These are phyloP conservation scores for Starmera stellimalicola DNA, from an alignment of 1,139 yeast species.

Conservation along the genomic window DNA sequence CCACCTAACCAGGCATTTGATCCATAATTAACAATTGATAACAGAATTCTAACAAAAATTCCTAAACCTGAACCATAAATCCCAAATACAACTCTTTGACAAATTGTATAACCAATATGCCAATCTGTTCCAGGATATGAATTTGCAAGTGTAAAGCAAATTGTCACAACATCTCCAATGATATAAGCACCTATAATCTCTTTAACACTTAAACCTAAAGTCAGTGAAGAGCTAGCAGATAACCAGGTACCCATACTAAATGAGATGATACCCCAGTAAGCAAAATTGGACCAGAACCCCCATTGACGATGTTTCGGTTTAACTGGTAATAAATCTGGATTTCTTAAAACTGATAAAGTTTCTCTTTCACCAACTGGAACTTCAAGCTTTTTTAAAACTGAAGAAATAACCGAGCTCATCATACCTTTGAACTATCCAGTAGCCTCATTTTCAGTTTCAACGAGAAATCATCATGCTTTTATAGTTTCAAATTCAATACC, in stretches of 20 bases:
- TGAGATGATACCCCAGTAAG: constrained; percentile 33
- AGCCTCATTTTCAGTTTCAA: too few relatives aligned
- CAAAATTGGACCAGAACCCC: constrained; percentile 32
- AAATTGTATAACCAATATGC: constrained; percentile 37
- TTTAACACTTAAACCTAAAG: constrained; percentile 30
- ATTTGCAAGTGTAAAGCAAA: constrained; percentile 29
- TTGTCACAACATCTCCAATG: constrained; percentile 33
- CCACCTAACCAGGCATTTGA: constrained; percentile 35
- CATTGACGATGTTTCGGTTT: constrained; percentile 25
- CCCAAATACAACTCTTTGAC: constrained; percentile 37
- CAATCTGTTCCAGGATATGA: constrained; percentile 35
- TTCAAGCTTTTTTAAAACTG: constrained; percentile 9
- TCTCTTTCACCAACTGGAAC: constrained; percentile 24
- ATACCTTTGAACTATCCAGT: too few relatives aligned
- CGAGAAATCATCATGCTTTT: too few relatives aligned
- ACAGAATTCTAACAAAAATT: constrained; percentile 30
- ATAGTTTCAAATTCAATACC: too few relatives aligned
- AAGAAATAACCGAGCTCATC: too few relatives aligned
- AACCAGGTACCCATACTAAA: constrained; percentile 32
- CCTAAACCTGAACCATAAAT: constrained; percentile 33
- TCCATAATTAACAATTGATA: constrained; percentile 33
- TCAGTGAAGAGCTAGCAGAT: constrained; percentile 30
- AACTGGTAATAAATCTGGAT: constrained; percentile 30
- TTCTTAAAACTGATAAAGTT: constrained; percentile 22
- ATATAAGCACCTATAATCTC: constrained; percentile 32